Conservation (phyloP, 176 grass and related monocot genomes). For the Sorghum bicolor region Sorghum_bicolor_NCBIv3 NC_012870.2:74327501-74328000, state of each 20-base stretch:
- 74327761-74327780: background rate
- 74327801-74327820: background rate
- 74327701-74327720: no score
- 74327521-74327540: background rate
- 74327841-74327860: background rate
- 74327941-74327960: background rate
- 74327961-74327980: background rate
- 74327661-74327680: background rate
- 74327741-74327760: background rate
- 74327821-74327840: background rate
- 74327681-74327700: background rate
- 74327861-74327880: background rate
- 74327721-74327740: background rate
- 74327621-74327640: background rate
- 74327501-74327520: constrained; percentile 31
- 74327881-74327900: background rate
- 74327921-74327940: background rate
- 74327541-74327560: background rate
- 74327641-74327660: constrained; percentile 1
- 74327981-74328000: background rate
- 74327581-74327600: background rate
- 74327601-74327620: constrained; percentile 28
- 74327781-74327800: background rate
- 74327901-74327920: background rate
- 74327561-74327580: background rate